Conservation (phyloP, 208 protist genomes). For the Spongospora subterranea region DNA sequence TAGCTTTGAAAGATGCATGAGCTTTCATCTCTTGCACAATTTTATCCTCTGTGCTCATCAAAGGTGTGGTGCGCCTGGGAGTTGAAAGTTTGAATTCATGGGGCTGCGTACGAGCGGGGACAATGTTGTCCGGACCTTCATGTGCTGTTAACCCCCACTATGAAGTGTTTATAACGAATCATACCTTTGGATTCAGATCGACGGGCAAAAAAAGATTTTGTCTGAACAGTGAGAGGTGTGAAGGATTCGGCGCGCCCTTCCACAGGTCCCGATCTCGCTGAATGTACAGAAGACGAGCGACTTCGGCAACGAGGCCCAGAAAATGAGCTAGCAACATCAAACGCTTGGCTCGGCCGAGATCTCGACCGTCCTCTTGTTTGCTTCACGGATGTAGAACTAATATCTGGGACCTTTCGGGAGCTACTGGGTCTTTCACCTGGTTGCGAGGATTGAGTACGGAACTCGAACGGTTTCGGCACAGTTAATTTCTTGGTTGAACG, state of each 20-base stretch:
- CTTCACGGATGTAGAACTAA: not conserved
- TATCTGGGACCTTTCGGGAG: not conserved
- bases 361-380: not conserved
- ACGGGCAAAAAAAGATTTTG: not conserved
- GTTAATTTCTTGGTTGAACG: not conserved
- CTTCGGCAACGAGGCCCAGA: not conserved
- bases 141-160: not conserved
- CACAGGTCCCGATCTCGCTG: not conserved
- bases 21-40: not conserved
- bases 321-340: not conserved
- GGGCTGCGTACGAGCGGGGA: not conserved
- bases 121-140: not conserved
- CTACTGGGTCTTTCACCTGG: not conserved
- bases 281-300: not conserved
- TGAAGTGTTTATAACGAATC: not conserved
- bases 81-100: slow-evolving; percentile 27
- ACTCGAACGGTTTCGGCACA: slow-evolving; percentile 8
- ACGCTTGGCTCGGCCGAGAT: not conserved
- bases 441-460: not conserved
- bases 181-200: slow-evolving; percentile 2
- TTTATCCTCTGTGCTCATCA: slow-evolving; percentile 39
- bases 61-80: not conserved
- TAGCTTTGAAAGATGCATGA: not conserved
- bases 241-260: not conserved
- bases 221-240: slow-evolving; percentile 5